phyloP scores from a whole-genome alignment of 495 filamentous ascomycete species.

The Lasiosphaeriaceae sp. region DNA sequence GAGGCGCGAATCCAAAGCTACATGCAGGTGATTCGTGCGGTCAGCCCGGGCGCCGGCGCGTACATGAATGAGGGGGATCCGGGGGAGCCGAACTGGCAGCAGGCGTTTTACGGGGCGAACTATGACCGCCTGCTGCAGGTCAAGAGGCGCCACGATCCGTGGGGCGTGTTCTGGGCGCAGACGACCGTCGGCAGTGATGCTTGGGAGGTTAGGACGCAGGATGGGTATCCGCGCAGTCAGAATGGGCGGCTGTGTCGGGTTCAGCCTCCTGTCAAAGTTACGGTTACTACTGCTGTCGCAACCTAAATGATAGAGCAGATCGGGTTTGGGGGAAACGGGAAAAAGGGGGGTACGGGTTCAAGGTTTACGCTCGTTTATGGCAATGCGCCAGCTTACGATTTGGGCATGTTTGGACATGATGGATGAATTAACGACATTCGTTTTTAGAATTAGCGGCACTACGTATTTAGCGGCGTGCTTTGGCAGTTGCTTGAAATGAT shows the following conservation, averaged over 20 bases:
- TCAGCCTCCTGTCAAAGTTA: neutral
- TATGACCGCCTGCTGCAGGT: slow-evolving; percentile 46
- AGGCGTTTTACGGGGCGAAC: slow-evolving; percentile 51
- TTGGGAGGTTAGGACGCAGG: slow-evolving; percentile 33
- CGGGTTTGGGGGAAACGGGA: too few relatives aligned
- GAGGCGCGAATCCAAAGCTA: slow-evolving; percentile 16
- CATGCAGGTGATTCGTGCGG: slow-evolving; percentile 26
- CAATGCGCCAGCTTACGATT: too few relatives aligned
- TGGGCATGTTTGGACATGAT: too few relatives aligned
- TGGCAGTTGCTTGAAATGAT: too few relatives aligned
- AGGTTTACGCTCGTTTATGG: too few relatives aligned
- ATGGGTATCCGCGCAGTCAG: slow-evolving; percentile 29
- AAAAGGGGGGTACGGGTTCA: too few relatives aligned
- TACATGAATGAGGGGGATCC: slow-evolving; percentile 51
- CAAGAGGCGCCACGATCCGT: slow-evolving; percentile 52
- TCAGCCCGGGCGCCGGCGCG: slow-evolving; percentile 32
- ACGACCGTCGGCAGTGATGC: slow-evolving; percentile 51
- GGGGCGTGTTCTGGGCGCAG: slow-evolving; percentile 48
- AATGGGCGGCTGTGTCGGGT: slow-evolving; percentile 29
- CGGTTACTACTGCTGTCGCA: neutral
- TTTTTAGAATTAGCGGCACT: too few relatives aligned
- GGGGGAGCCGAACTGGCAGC: slow-evolving; percentile 55
- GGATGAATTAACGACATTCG: too few relatives aligned
- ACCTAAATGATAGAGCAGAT: neutral
- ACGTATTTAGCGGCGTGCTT: too few relatives aligned